phyloP scores from a whole-genome alignment of 805 yeast genomes.

The Nakazawaea holstii region DNA sequence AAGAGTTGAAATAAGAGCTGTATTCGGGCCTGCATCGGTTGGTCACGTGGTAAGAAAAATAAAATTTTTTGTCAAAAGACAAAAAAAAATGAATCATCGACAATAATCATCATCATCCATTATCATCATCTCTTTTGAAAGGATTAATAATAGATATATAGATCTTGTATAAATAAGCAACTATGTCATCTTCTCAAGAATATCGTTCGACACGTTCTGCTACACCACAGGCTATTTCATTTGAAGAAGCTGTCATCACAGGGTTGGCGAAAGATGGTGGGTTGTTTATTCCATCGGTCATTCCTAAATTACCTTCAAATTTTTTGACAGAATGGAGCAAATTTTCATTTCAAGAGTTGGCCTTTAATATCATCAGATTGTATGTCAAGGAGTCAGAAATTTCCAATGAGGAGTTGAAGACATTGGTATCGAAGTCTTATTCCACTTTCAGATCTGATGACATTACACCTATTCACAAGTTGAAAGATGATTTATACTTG shows the following conservation, averaged over 20 bases:
- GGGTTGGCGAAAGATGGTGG: slow-evolving; percentile 98
- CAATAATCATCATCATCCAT: too few species aligned
- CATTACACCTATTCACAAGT: slow-evolving; percentile 75
- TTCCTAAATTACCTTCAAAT: slow-evolving; percentile 58
- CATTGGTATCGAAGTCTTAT: slow-evolving; percentile 66
- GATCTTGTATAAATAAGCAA: too few species aligned
- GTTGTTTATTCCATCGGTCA: slow-evolving; percentile 77
- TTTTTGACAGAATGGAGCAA: slow-evolving; percentile 65
- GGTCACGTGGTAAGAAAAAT: slow-evolving; percentile 1
- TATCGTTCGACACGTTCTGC: slow-evolving; percentile 80
- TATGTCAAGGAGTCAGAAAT: slow-evolving; percentile 75
- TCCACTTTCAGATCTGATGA: slow-evolving; percentile 83
- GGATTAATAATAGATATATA: too few species aligned
- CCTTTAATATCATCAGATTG: slow-evolving; percentile 77
- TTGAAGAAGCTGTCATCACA: slow-evolving; percentile 78
- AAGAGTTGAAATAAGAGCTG: slow-evolving; percentile 1
- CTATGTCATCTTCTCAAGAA: slow-evolving; percentile 40
- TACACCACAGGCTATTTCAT: slow-evolving; percentile 45
- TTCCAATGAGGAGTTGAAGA: slow-evolving; percentile 58
- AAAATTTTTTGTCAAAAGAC: neutral
- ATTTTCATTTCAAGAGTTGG: slow-evolving; percentile 78
- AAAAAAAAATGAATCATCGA: neutral
- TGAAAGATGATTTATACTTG: slow-evolving; percentile 51
- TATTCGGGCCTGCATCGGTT: neutral
- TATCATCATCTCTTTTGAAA: neutral